A percentile compares a stretch with the other conserved stretches of the same genome.
These are phyloP conservation scores for Penicillium simplicissimum DNA, from an alignment of 495 filamentous ascomycete species.

Conservation along the genomic window DNA sequence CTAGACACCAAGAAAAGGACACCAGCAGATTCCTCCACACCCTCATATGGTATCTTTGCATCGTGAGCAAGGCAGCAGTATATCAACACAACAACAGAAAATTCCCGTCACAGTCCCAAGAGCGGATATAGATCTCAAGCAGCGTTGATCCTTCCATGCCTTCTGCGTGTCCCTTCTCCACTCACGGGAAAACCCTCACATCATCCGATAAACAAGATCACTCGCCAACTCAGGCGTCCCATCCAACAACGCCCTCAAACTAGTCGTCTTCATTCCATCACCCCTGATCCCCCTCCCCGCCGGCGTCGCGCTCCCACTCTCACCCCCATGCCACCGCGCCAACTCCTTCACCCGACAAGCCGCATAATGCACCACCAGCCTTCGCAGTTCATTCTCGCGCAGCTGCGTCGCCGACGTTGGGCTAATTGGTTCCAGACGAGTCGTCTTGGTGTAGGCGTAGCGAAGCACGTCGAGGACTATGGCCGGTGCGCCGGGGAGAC, in stretches of 20 bases:
- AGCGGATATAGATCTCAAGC: background rate
- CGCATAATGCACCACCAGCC: slow-evolving; percentile 46
- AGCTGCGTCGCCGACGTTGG: slow-evolving; percentile 47
- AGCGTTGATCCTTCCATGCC: background rate
- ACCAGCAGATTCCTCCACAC: background rate
- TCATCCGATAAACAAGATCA: slow-evolving; percentile 51
- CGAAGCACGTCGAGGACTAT: slow-evolving; percentile 46
- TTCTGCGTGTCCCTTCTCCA: too few relatives aligned
- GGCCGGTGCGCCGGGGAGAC: slow-evolving; percentile 28
- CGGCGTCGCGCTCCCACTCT: slow-evolving; percentile 30
- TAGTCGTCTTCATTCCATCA: slow-evolving; percentile 27
- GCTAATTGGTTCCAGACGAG: slow-evolving; percentile 45
- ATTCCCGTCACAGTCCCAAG: background rate
- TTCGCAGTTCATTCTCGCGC: slow-evolving; percentile 47
- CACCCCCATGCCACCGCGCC: slow-evolving; percentile 38
- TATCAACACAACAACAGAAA: background rate
- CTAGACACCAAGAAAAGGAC: background rate
- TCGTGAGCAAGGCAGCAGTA: background rate
- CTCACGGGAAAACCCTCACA: slow-evolving; percentile 19
- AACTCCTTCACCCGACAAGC: slow-evolving; percentile 49
- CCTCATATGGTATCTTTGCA: background rate
- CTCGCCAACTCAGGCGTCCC: slow-evolving; percentile 45
- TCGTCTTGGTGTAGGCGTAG: slow-evolving; percentile 46
- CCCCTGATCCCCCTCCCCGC: slow-evolving; percentile 15
- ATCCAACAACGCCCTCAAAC: slow-evolving; percentile 41